Evolutionary conservation across 2,329 filamentous ascomycete species (phyloP), one percentile per base, ranked within the genome.

Genomic region (Lecanicillium sp.): DNA sequence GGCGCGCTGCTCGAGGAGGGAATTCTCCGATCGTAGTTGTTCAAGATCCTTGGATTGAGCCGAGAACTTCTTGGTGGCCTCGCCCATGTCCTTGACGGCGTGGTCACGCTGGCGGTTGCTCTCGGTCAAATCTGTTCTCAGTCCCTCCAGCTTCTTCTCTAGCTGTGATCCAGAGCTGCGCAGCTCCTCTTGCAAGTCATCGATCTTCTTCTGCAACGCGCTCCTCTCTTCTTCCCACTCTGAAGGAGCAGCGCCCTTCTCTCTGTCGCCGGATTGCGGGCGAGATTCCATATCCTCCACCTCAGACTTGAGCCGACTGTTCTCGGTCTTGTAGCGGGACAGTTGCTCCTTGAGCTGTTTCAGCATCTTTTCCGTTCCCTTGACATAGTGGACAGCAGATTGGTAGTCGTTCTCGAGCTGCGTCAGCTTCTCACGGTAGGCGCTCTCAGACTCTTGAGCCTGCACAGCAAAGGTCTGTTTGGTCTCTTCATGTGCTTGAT

Each of bases 361-460:
- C 35, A 98, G 76, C 88, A 98, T 95, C 73, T 95, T 96, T 63
- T 98, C 92, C 2, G 92, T 96, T 42, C 92, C 92, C 62, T 95
- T 94, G 49, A 98, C 86, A 55, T 98, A 98, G 61, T 95, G 92
- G 35, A 96, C 89, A 13, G 92, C 90, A 30, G 92, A 95, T 60
- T 95, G 88, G 58, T 98, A 95, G 59, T 98, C 92, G 56, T 89
- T 94, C 63, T 96, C 89, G 22, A 98, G 78, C 56, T 95, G 89
- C 43, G 86, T 78, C 37, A 98, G 73, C 60, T 95, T 95, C 58
- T 95, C 89, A 45, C 89, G 84, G 64, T 94, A 96, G 33, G 85
- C 77, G 40, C 79, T 74, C 57, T 94, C 90, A n/a, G 87, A 83
- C 53, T 94, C 86, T 50, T 92, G 83, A 43, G 86, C 80, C 39